Evolutionary conservation across 495 filamentous ascomycete species (phyloP).

Genomic region (Xylaria longipes): DNA sequence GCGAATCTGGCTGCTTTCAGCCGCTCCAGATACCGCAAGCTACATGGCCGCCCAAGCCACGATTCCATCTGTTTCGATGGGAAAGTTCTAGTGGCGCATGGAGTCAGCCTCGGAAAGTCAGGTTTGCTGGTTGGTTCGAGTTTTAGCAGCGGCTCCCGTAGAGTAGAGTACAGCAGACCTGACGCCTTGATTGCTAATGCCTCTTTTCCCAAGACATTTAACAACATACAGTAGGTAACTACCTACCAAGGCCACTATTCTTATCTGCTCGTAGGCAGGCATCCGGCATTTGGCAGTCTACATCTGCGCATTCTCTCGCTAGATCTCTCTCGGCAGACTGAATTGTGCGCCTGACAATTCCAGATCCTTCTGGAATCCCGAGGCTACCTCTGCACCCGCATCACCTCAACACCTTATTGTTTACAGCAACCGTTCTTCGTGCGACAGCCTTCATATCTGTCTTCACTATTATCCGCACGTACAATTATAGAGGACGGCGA

Average conservation of each 20-base stretch:
- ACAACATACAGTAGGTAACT: not conserved
- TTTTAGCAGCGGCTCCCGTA: slow-evolving; percentile 5
- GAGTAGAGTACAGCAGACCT: slow-evolving; percentile 9
- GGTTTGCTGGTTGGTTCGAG: slow-evolving; percentile 13
- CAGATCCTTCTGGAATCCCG: slow-evolving; percentile 23
- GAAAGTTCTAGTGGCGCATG: slow-evolving; percentile 37
- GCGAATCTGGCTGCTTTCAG: slow-evolving; percentile 10
- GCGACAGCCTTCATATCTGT: not conserved
- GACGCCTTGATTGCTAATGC: slow-evolving; percentile 22
- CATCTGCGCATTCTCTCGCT: not conserved
- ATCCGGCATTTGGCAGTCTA: not conserved
- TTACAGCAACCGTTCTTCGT: not conserved
- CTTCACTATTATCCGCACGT: not conserved
- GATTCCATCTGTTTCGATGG: slow-evolving; percentile 46
- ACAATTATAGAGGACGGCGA: not conserved
- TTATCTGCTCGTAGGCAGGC: slow-evolving; percentile 1
- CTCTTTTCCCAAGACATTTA: slow-evolving; percentile 4
- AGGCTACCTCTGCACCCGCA: slow-evolving; percentile 12
- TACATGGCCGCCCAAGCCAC: slow-evolving; percentile 37
- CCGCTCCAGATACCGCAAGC: slow-evolving; percentile 26
- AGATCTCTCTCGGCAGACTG: not conserved
- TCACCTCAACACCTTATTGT: not conserved
- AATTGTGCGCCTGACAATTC: not conserved
- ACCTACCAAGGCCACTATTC: not conserved
- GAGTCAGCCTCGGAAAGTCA: slow-evolving; percentile 36